These are phyloP conservation scores for Myxozyma nipponensis DNA, from an alignment of 805 yeast species.

Conservation along the genomic window DNA sequence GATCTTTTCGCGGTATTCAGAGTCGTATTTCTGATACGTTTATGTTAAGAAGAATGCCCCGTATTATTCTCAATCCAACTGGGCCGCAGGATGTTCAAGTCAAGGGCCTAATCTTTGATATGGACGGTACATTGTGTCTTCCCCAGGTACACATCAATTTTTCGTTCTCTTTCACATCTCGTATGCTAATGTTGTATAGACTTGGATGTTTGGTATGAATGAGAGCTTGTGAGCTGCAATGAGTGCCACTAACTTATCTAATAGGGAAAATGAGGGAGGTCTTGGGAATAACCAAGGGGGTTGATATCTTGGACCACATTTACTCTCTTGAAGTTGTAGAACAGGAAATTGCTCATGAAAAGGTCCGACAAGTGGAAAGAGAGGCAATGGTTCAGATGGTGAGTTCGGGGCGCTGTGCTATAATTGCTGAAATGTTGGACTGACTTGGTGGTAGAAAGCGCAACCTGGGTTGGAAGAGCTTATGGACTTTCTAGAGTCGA, in stretches of 20 bases:
- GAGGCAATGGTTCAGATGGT: constrained; percentile 58
- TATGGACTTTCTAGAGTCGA: constrained; percentile 30
- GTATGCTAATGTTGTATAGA: constrained; percentile 19
- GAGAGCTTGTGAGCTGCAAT: background rate
- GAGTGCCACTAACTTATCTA: background rate
- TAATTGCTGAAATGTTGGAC: background rate
- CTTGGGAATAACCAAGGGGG: constrained; percentile 44
- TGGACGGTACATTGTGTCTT: constrained; percentile 73
- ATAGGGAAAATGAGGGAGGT: constrained; percentile 57
- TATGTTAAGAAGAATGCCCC: constrained; percentile 15
- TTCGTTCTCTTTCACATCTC: background rate
- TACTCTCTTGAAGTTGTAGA: constrained; percentile 42
- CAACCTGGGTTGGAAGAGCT: constrained; percentile 33
- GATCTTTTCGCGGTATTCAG: too few species aligned
- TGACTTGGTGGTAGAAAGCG: constrained; percentile 34
- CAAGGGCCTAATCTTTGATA: constrained; percentile 63
- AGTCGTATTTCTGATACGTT: too few species aligned
- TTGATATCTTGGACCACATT: constrained; percentile 55
- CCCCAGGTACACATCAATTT: constrained; percentile 51
- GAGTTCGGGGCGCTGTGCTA: background rate
- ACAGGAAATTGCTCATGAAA: constrained; percentile 45
- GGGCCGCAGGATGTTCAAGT: constrained; percentile 31
- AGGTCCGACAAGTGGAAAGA: constrained; percentile 53
- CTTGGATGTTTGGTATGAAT: constrained; percentile 47
- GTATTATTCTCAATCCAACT: constrained; percentile 15